Percentiles rank a stretch among this genome's conserved stretches.
phyloP scores from a whole-genome alignment of 2,329 filamentous ascomycete species.

The Diplodia seriata region DNA sequence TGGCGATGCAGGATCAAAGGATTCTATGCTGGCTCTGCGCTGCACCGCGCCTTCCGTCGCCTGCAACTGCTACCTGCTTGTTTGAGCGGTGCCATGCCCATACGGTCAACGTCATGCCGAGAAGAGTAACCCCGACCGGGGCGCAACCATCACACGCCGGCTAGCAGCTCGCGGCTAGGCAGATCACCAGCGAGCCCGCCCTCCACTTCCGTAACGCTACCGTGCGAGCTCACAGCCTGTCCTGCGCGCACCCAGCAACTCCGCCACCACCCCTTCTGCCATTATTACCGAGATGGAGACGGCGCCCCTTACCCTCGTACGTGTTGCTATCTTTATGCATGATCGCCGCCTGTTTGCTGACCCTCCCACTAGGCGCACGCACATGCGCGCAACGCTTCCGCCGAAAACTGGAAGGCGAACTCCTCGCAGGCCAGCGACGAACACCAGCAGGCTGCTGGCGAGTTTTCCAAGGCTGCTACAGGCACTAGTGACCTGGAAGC shows the following conservation, averaged over 20 bases:
- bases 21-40: neutral
- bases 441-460: constrained; percentile 84
- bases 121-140: constrained; percentile 11
- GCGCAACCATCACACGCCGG: constrained; percentile 13
- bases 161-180: neutral
- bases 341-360: constrained; percentile 25
- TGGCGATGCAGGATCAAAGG: constrained; percentile 1
- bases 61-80: constrained; percentile 19
- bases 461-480: constrained; percentile 84
- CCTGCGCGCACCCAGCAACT: no score
- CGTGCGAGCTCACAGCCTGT: constrained; percentile 7
- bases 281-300: constrained; percentile 66
- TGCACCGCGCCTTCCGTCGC: constrained; percentile 12
- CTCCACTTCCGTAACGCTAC: constrained; percentile 12
- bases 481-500: constrained; percentile 72
- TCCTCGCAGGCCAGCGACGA: constrained; percentile 84
- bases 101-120: constrained; percentile 24
- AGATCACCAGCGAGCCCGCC: constrained; percentile 28
- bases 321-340: constrained; percentile 44
- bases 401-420: constrained; percentile 71
- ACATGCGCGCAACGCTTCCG: constrained; percentile 79
- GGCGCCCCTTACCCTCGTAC: constrained; percentile 67
- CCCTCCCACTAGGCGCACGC: constrained; percentile 72
- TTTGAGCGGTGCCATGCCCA: constrained; percentile 15
- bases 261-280: neutral